A percentile compares a stretch with the other conserved stretches of the same genome.
These are phyloP conservation scores for Barnettozyma populi DNA, from an alignment of 805 yeast species.

Conservation along the genomic window DNA sequence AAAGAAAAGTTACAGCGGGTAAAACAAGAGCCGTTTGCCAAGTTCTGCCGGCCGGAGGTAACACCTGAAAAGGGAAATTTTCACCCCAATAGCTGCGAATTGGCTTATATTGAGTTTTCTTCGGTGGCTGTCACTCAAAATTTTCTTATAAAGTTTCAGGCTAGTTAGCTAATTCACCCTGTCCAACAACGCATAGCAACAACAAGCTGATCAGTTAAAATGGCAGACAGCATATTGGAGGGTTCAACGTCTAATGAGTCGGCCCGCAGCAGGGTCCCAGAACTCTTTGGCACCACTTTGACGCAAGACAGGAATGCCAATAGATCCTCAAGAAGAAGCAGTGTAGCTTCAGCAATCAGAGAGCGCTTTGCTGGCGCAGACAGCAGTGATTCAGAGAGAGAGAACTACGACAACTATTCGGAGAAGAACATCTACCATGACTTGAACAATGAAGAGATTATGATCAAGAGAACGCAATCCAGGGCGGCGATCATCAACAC, in stretches of 20 bases:
- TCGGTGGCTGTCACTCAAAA: no score
- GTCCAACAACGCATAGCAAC: not conserved
- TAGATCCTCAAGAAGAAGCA: conserved; percentile 2
- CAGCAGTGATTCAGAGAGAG: not conserved
- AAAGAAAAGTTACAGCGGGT: no score
- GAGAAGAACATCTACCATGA: conserved; percentile 35
- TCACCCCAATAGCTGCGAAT: no score
- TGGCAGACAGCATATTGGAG: not conserved
- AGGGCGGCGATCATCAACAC: conserved; percentile 39
- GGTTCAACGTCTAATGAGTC: not conserved
- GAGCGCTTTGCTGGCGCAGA: not conserved
- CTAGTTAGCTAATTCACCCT: no score
- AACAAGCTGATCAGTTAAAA: not conserved
- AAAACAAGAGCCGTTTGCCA: no score
- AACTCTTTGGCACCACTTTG: not conserved
- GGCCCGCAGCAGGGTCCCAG: not conserved
- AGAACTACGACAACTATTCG: conserved; percentile 13
- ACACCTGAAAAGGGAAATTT: no score
- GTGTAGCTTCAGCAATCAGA: not conserved
- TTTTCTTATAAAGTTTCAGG: no score
- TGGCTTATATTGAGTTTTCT: no score
- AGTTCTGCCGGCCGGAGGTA: no score
- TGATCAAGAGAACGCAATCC: conserved; percentile 38
- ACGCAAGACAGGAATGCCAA: not conserved
- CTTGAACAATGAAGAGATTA: conserved; percentile 31